Conservation (phyloP, 495 filamentous ascomycete genomes). For the Neurospora hispaniola region DNA sequence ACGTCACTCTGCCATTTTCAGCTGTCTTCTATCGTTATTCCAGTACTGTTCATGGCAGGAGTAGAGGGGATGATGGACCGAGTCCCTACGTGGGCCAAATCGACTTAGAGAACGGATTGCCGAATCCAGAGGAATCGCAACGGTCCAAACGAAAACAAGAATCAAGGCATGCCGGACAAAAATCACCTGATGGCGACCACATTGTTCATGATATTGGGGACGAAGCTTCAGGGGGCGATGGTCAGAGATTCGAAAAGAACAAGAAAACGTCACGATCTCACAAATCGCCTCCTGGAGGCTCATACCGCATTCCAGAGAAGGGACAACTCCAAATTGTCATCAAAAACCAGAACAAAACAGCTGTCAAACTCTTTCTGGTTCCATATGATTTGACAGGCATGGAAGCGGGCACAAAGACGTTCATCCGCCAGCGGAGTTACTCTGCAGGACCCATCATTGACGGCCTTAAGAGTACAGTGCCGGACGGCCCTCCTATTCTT, state of each 20-base stretch:
- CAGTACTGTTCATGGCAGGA: slow-evolving; percentile 49
- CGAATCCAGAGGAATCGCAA: slow-evolving; percentile 34
- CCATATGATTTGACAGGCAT: slow-evolving; percentile 95
- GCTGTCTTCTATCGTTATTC: slow-evolving; percentile 94
- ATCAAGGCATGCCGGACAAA: slow-evolving; percentile 20
- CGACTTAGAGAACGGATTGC: slow-evolving; percentile 74
- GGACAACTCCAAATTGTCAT: slow-evolving; percentile 96
- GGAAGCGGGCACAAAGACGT: slow-evolving; percentile 91
- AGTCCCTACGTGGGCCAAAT: slow-evolving; percentile 95
- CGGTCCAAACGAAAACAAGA: slow-evolving; percentile 38
- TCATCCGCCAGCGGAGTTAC: slow-evolving; percentile 90
- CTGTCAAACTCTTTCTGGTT: slow-evolving; percentile 88
- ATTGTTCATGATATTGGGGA: slow-evolving; percentile 15
- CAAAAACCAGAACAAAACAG: slow-evolving; percentile 93
- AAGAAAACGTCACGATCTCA: slow-evolving; percentile 58
- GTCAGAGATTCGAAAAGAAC: slow-evolving; percentile 34
- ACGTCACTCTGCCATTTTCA: slow-evolving; percentile 88
- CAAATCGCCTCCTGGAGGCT: slow-evolving; percentile 67
- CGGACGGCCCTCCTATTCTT: slow-evolving; percentile 46
- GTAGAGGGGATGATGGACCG: slow-evolving; percentile 63
- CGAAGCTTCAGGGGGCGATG: slow-evolving; percentile 27
- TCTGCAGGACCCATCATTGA: slow-evolving; percentile 81
- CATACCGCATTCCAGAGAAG: slow-evolving; percentile 89
- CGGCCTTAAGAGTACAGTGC: slow-evolving; percentile 33
- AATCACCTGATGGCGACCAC: slow-evolving; percentile 16